Evolutionary conservation across 2,329 filamentous ascomycete species (phyloP), one percentile per base, ranked within the genome.

Genomic region (Ophiocordyceps unilateralis): DNA sequence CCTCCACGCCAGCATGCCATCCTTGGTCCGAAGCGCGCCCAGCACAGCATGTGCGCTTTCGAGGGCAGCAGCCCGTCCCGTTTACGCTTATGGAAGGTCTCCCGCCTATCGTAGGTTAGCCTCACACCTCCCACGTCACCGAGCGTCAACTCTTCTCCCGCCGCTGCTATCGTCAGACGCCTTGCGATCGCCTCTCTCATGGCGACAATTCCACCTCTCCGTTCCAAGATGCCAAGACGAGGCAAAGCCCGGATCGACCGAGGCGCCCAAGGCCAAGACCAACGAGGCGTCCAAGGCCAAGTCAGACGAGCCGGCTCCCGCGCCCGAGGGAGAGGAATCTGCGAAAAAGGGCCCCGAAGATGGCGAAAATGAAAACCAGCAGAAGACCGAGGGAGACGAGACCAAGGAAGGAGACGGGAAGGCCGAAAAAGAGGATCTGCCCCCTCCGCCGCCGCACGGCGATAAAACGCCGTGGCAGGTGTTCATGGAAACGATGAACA

Each of bases 381-480:
- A 70, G 22, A 61, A 74, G 43, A 64, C 63, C 26, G 59, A 66
- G 43, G 57, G 65, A 8, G 61, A 70, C 40, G 65, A 72, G 39
- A 64, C 72, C 41, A 65, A 71, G 45, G 67, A 76, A 53, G 66
- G 76, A 48, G 62, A 72, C 46, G 65, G 75, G 9, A 71, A 80
- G 58, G 72, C 78, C 57, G 76, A 84, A 53, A 76, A 22, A 5
- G 36, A 39, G 19, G 36, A 86, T 47, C 62, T 76, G 23, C 81
- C 88, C 12, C 85, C 89, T 20, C 89, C 88, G 14, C 89, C 91
- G n/a, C 89, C 88, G 19, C 91, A 98, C 57, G 91, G 91, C 47
- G 87, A 94, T 67, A 98, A 98, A 70, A 91, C 89, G 3, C 91
- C 91, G 43, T 96, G 91, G 88, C 86, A 96, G 60, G 91, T 98